Base-by-base conservation (phyloP, 176 grass and related monocot species). In the Ensete glaucum region DNA sequence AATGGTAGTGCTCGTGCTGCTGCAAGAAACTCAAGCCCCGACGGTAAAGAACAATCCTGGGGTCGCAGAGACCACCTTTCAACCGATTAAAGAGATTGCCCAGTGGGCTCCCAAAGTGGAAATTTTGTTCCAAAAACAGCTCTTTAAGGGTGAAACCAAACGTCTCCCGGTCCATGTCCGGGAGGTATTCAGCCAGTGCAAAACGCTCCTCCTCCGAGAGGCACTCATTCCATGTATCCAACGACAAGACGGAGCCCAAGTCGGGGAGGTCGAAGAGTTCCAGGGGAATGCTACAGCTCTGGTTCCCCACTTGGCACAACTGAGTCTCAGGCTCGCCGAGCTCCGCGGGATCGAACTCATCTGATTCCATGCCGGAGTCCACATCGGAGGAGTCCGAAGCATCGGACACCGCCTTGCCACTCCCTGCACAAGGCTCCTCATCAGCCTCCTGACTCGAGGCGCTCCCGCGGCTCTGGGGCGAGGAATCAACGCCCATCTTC, bases 41-140 rank as follows among this genome's bases (percentile, higher is more conserved):
- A 21, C 52, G 84, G 52, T 99, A 99, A n/a, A 91, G 78, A 15
- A 82, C 79, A 54, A 99, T 79, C 81, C 80, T 85, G 0, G 91
- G 95, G 67, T 91, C 90, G 0, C 91, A 94, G n/a, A 94, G 78
- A 1, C 95, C 95, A 1, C 91, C 88, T 48, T 84, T 99, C 24
- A 94, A 82, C 48, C 56, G 81, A 57, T 83, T 79, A 13, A 89
- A 85, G 2, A 99, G 64, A 7, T 72, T 34, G 0, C 55, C 14
- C 0, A 99, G 85, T 13, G 95, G 95, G 66, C 73, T 91, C 52
- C 84, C 88, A 21, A 99, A 99, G 88, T 94, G 88, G 60, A 94
- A 94, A 27, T 76, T 86, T n/a, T 87, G 75, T 4, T 90, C 95
- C 2, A 56, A 19, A 20, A 99, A 88, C 11, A 99, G 86, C 81